Evolutionary conservation across 306 rosid species (phyloP), one percentile per base, ranked within the genome.

Genomic region (Myrica gale): DNA sequence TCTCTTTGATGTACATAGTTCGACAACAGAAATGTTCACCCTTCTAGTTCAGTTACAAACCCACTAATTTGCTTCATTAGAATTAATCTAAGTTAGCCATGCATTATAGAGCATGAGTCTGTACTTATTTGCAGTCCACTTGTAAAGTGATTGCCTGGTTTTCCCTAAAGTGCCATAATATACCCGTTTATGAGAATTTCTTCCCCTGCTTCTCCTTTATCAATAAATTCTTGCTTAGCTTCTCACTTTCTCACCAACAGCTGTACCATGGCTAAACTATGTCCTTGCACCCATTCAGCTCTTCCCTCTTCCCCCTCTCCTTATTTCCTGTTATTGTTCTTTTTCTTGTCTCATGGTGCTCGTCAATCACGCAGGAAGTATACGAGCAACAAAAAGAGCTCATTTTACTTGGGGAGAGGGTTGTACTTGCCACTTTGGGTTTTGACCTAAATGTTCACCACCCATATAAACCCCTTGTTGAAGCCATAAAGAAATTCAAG

Each of bases 401-500:
- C 82, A 88, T 92, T 77, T 83, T 95, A 88, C 79, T 87, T 45
- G 98, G 92, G 76, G 98, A 95, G 88, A 90, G 98, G 82, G 91
- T 87, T 86, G 98, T 95, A 82, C 98, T 95, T 75, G 97, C 93
- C 68, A 95, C 98, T 82, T 95, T 95, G 78, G 97, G 87, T 82
- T 95, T 90, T 84, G 98, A 95, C 86, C 85, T 95, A 74, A 92
- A 92, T 79, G 96, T 95, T 84, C 87, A 82, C 81, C 98, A 95
- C 82, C 98, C 98, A 65, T 95, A 95, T 87, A 95, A 95, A 78
- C 98, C 98, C 75, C 98, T 95, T 57, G 98, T 92, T 20, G 98
- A 95, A 85, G 98, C 98, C 67, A 92, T 95, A 84, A 95, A 92
- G 88, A 95, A 90, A 88, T 95, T 95, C 85, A 89, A 92, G 87